phyloP scores from a whole-genome alignment of 805 yeast species.

The Wickerhamiella cacticola region DNA sequence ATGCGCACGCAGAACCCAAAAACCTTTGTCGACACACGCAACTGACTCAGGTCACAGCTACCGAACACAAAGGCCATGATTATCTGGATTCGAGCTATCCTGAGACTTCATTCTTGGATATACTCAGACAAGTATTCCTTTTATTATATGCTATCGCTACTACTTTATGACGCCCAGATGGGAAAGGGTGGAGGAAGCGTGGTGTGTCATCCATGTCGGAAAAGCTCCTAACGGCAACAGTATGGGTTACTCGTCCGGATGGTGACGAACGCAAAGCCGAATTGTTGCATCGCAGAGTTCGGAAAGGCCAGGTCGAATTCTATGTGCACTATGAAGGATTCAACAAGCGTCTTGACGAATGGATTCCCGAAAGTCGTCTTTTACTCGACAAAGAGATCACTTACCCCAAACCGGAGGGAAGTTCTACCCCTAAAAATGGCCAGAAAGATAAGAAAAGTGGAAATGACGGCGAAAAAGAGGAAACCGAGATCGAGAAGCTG shows the following conservation, averaged over 20 bases:
- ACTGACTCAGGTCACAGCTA: too few relatives aligned
- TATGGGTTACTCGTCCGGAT: constrained; percentile 31
- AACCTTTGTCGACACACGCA: too few relatives aligned
- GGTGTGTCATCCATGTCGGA: constrained; percentile 6
- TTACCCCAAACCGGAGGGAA: constrained; percentile 45
- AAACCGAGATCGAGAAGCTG: constrained; percentile 76
- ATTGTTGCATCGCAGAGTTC: constrained; percentile 58
- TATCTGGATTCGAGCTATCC: too few relatives aligned
- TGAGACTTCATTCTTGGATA: too few relatives aligned
- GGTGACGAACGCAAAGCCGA: constrained; percentile 74
- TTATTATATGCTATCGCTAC: too few relatives aligned
- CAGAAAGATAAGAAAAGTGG: constrained; percentile 24
- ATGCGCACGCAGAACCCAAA: too few relatives aligned
- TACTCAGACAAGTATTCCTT: too few relatives aligned
- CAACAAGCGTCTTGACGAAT: constrained; percentile 93
- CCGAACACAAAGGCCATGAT: too few relatives aligned
- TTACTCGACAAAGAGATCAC: constrained; percentile 59
- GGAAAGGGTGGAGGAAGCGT: too few relatives aligned
- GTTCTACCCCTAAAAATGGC: constrained; percentile 36
- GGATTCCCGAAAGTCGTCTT: constrained; percentile 67
- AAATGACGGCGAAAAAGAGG: constrained; percentile 53
- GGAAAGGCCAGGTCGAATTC: constrained; percentile 66
- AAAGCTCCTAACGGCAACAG: constrained; percentile 8
- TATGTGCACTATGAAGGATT: constrained; percentile 92
- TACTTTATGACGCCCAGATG: too few relatives aligned